Conservation (phyloP, 768 basidiomycete species). For the Sporobolomyces pararoseus region DNA sequence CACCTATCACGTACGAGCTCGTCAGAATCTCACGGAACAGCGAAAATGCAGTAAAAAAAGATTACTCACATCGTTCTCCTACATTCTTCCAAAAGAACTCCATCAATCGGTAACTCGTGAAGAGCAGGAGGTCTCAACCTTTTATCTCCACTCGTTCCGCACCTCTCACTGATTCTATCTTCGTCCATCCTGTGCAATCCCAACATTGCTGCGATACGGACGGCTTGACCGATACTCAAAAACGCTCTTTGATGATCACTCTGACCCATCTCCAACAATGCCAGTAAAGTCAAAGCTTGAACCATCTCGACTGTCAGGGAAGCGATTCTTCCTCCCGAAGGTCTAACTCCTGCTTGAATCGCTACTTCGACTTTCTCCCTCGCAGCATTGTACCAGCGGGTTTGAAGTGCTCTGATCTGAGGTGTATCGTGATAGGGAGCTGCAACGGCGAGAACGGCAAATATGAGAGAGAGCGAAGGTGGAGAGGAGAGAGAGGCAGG, state of each 20-base stretch:
- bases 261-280: constrained; percentile 36
- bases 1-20: constrained; percentile 1
- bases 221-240: constrained; percentile 33
- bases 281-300: constrained; percentile 30
- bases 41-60: neutral
- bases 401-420: neutral
- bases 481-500: constrained; percentile 25
- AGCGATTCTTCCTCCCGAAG: constrained; percentile 1
- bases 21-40: neutral
- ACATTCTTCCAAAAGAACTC: constrained; percentile 38
- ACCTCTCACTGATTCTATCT: constrained; percentile 27
- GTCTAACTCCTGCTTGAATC: constrained; percentile 20
- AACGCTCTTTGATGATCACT: constrained; percentile 41
- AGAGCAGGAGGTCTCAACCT: constrained; percentile 38
- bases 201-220: constrained; percentile 40
- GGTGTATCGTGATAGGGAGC: constrained; percentile 32
- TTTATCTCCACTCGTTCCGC: constrained; percentile 16
- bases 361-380: constrained; percentile 28
- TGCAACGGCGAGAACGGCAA: constrained; percentile 33
- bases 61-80: constrained; percentile 32
- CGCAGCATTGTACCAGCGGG: constrained; percentile 28
- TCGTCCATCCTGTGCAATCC: constrained; percentile 43
- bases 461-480: constrained; percentile 35
- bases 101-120: constrained; percentile 34
- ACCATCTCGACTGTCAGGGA: constrained; percentile 39